These are phyloP conservation scores for Starmerella asiatica DNA, from an alignment of 805 yeast genomes.

Conservation along the genomic window DNA sequence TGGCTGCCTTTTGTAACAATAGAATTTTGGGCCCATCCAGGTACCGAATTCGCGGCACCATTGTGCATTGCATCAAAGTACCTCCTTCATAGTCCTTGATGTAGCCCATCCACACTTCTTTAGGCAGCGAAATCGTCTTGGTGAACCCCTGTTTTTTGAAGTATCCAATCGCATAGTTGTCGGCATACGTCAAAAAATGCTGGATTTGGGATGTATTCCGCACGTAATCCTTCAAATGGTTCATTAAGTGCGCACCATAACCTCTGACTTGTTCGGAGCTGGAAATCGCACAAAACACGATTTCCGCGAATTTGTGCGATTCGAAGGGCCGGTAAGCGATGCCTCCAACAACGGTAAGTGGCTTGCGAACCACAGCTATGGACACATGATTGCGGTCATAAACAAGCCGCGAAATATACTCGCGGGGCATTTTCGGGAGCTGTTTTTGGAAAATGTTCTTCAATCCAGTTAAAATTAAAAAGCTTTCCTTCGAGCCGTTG, in stretches of 20 bases:
- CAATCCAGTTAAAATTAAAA: conserved; percentile 86
- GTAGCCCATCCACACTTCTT: conserved; percentile 91
- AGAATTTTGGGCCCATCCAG: conserved; percentile 78
- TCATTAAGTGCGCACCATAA: conserved; percentile 97
- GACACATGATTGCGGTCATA: conserved; percentile 90
- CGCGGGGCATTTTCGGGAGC: conserved; percentile 96
- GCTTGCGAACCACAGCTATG: conserved; percentile 89
- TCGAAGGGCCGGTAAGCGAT: conserved; percentile 92
- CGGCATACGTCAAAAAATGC: conserved; percentile 90
- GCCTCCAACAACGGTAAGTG: conserved; percentile 93
- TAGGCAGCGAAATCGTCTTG: conserved; percentile 79
- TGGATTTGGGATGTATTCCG: conserved; percentile 71
- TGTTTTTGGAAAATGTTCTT: conserved; percentile 95
- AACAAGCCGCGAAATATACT: conserved; percentile 85
- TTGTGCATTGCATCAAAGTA: conserved; percentile 91
- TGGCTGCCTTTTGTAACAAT: conserved; percentile 80
- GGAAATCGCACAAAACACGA: conserved; percentile 95
- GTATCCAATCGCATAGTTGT: conserved; percentile 96
- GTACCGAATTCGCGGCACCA: conserved; percentile 80
- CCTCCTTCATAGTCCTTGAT: conserved; percentile 99
- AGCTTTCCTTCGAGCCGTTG: conserved; percentile 72
- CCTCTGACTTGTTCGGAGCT: conserved; percentile 97
- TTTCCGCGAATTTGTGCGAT: conserved; percentile 84
- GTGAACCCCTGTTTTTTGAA: conserved; percentile 98
- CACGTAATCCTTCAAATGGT: conserved; percentile 91